Evolutionary conservation across 345 rosid species (phyloP).

Genomic region (Pistacia integerrima): DNA sequence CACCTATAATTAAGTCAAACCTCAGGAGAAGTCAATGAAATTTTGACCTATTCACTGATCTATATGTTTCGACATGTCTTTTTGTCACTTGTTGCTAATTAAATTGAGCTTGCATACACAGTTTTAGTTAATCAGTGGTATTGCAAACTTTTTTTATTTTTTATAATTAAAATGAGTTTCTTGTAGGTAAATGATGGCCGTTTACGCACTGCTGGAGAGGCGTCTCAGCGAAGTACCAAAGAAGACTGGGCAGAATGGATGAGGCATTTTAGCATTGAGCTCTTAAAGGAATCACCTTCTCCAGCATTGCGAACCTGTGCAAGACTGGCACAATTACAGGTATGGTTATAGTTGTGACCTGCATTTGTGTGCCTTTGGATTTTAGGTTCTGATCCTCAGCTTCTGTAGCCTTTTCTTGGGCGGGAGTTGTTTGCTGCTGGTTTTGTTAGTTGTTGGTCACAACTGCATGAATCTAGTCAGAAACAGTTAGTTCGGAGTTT

Average conservation of each 20-base stretch:
- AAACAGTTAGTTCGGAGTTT: conserved; percentile 86
- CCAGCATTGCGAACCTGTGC: conserved; percentile 98
- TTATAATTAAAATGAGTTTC: background rate
- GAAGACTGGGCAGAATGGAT: conserved; percentile 99
- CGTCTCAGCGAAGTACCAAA: conserved; percentile 98
- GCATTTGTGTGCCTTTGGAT: conserved; percentile 15
- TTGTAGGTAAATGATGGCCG: conserved; percentile 85
- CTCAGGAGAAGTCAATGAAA: no score
- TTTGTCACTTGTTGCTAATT: no score
- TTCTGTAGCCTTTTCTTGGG: conserved; percentile 90
- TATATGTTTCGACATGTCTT: no score
- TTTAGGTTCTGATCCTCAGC: conserved; percentile 31
- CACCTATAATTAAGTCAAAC: no score
- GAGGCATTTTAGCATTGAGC: conserved; percentile 99
- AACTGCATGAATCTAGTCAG: conserved; percentile 84
- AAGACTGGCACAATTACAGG: conserved; percentile 97
- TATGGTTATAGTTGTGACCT: conserved; percentile 26
- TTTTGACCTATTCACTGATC: no score
- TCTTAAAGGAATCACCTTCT: conserved; percentile 95
- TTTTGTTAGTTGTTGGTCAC: conserved; percentile 99
- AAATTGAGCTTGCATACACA: no score
- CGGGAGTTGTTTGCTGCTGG: conserved; percentile 99
- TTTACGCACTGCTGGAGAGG: conserved; percentile 95
- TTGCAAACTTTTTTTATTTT: background rate
- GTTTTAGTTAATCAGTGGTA: background rate